Percentiles rank a stretch among this genome's conserved stretches.
Conservation (phyloP, 148 eudicot genomes). For the Fagopyrum homotropicum region DNA sequence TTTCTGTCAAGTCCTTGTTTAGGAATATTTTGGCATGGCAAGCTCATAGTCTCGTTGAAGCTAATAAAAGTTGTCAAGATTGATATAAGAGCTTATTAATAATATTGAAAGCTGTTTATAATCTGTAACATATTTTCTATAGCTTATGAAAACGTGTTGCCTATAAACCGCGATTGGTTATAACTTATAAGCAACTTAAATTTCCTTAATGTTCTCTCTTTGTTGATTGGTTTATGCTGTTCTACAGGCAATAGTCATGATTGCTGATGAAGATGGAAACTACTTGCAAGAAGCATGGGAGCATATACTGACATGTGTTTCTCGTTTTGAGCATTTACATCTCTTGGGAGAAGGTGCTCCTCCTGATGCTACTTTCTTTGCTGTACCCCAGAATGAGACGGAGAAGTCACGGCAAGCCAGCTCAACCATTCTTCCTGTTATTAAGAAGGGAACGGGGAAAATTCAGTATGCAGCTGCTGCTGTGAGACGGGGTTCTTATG, state of each 20-base stretch:
- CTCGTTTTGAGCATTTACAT: slow-evolving; percentile 98
- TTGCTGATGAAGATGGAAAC: slow-evolving; percentile 99
- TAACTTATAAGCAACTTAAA: background rate
- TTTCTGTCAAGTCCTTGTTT: background rate
- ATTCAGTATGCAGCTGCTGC: slow-evolving; percentile 75
- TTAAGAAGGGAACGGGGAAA: slow-evolving; percentile 90
- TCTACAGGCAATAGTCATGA: slow-evolving; percentile 78
- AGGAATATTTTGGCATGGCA: background rate
- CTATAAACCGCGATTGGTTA: background rate
- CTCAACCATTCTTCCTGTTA: slow-evolving; percentile 74
- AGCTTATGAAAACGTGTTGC: background rate
- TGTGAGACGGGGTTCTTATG: slow-evolving; percentile 89
- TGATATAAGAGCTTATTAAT: background rate
- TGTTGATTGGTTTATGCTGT: background rate
- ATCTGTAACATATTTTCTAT: background rate
- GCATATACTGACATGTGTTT: slow-evolving; percentile 93
- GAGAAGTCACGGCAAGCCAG: slow-evolving; percentile 67
- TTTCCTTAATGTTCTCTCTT: too few relatives aligned
- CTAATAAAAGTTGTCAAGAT: background rate
- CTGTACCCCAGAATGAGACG: slow-evolving; percentile 63
- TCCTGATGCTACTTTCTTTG: slow-evolving; percentile 96
- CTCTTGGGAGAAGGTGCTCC: slow-evolving; percentile 99
- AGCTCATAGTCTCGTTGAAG: background rate
- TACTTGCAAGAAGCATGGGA: slow-evolving; percentile 98
- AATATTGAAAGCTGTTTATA: background rate